Percentiles rank a stretch among this genome's conserved stretches.
phyloP scores from a whole-genome alignment of 305 asterid genomes.

The Ilex paraguariensis region DNA sequence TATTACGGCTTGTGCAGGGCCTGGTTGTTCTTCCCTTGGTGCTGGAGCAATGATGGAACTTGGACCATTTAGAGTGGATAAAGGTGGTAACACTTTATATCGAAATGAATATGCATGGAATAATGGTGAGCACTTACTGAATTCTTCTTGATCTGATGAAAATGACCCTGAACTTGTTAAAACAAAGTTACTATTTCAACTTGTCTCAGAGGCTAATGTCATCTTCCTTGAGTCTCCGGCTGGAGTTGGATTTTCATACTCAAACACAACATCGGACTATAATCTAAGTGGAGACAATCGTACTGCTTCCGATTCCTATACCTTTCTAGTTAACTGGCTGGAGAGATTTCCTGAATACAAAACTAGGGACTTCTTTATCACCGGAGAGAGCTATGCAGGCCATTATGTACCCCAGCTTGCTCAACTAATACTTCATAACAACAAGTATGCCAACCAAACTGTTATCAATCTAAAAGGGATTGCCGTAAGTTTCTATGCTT shows the following conservation, averaged over 20 bases:
- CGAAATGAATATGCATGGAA: slow-evolving; percentile 15
- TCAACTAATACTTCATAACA: slow-evolving; percentile 26
- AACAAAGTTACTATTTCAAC: not conserved
- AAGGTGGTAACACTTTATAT: slow-evolving; percentile 12
- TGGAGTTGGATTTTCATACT: not conserved
- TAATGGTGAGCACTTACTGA: slow-evolving; percentile 5
- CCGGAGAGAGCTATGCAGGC: slow-evolving; percentile 54
- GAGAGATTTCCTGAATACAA: slow-evolving; percentile 54
- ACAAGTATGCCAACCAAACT: slow-evolving; percentile 26
- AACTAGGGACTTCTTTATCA: slow-evolving; percentile 35
- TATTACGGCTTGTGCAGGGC: slow-evolving; percentile 5
- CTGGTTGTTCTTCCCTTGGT: slow-evolving; percentile 20
- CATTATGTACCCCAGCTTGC: slow-evolving; percentile 58
- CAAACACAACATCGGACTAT: not conserved
- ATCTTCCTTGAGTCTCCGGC: not conserved
- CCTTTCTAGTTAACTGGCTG: slow-evolving; percentile 47
- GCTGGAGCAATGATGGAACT: slow-evolving; percentile 18
- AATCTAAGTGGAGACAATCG: slow-evolving; percentile 28
- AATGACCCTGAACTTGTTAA: no score
- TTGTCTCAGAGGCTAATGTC: not conserved
- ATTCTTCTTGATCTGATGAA: not conserved
- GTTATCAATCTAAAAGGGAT: slow-evolving; percentile 47
- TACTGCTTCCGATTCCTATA: slow-evolving; percentile 38
- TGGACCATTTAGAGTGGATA: slow-evolving; percentile 19
- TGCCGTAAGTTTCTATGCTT: slow-evolving; percentile 26